Evolutionary conservation across 495 filamentous ascomycete genomes (phyloP), one percentile per base, ranked within the genome.

Genomic region (Massariosphaeria phaeospora): DNA sequence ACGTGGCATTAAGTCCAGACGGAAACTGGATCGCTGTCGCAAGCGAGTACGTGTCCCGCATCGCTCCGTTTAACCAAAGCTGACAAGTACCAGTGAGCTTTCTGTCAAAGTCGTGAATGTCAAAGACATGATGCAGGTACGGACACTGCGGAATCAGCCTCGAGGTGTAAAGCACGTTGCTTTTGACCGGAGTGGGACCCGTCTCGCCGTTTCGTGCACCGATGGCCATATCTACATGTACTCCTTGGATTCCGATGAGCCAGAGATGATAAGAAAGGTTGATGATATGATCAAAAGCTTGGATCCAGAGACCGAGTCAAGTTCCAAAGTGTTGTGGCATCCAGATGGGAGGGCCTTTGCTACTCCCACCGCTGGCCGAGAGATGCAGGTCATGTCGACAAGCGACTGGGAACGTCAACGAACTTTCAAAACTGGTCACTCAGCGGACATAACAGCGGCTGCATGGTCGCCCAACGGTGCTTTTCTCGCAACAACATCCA

Each of bases 391-490:
- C 13, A 77, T 95, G 38, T 95, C 91, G 20, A 79, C 79, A 49
- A 77, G 79, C n/a, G 86, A 93, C 61, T 95, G 91, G 84, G 85
- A 87, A 66, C 83, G 81, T 48, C 89, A 96, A 66, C 79, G 85
- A 59, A 65, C 69, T 0, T 97, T 97, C 63, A 64, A 80, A 6
- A 79, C 79, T 21, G 89, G 86, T 1, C 94, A 97, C 61, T 84
- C 79, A 23, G 87, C 85, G 20, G 87, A 94, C 61, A 83, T 98
- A 55, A 95, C 89, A 0, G 84, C 91, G 11, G 72, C 91, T 15
- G 81, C 83, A 35, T 98, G 93, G 93, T 93, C 91, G 12, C 90
- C 90, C 1, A 98, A 97, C 69, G 93, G 93, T 17, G 86, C 89
- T 0, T 73, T 97, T 36, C 75, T 98, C 4, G 87, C 81, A 18